phyloP scores from a whole-genome alignment of 176 grass and related monocot genomes.

The Carex cristatella region DNA sequence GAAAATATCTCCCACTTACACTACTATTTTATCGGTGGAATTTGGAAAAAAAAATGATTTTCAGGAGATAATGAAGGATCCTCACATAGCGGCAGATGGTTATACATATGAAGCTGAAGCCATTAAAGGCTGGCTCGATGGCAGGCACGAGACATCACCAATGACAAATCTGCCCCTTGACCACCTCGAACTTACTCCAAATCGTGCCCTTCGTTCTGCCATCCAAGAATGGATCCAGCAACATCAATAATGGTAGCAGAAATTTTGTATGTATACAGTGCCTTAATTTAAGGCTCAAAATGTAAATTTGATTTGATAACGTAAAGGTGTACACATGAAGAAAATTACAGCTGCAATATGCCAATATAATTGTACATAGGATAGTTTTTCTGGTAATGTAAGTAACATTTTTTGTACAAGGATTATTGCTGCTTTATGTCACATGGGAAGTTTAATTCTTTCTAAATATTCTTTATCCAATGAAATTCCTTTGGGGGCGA shows the following conservation, averaged over 20 bases:
- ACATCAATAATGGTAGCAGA: neutral
- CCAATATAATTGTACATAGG: too few species aligned
- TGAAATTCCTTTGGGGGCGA: neutral
- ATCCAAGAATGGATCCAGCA: conserved; percentile 43
- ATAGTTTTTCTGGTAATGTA: neutral
- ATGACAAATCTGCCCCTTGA: conserved; percentile 57
- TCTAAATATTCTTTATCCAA: neutral
- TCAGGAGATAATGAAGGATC: conserved; percentile 79
- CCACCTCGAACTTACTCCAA: conserved; percentile 42
- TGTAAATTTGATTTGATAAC: neutral
- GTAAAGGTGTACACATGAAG: neutral
- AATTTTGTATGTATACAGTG: too few species aligned
- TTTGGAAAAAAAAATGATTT: neutral
- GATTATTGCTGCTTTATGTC: neutral
- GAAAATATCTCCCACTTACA: neutral
- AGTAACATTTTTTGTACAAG: too few species aligned
- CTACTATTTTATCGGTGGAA: neutral
- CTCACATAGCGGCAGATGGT: conserved; percentile 61
- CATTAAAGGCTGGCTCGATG: conserved; percentile 64
- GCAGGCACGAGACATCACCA: conserved; percentile 47
- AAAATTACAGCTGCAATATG: neutral
- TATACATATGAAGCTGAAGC: conserved; percentile 69
- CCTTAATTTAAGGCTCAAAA: neutral
- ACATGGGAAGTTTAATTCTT: neutral
- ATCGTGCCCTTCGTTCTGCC: conserved; percentile 49